Base-by-base conservation (phyloP, 2,329 filamentous ascomycete species). In the Cladosporium sp. region DNA sequence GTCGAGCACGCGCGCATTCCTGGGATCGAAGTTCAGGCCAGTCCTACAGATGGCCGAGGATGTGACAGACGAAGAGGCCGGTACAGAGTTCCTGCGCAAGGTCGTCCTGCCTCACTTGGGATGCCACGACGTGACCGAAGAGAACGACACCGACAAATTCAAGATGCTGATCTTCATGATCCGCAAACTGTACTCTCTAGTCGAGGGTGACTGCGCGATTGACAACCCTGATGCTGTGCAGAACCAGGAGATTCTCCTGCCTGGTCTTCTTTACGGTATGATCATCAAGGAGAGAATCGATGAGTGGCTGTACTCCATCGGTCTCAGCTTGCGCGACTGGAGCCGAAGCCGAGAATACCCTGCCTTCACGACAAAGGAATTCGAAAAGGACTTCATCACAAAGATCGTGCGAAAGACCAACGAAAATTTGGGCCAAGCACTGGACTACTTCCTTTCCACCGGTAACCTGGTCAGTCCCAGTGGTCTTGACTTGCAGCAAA, bases 221-320 rank as follows among this genome's bases (percentile, higher is more conserved):
- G 93, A 98, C 74, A 97, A 98, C 66, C 92, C 93, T 1, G 93
- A 98, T 79, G 89, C 93, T 9, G 86, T 96, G 14, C 91, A 95
- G 64, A 95, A 95, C 70, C 93, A 98, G 67, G 93, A 98, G 70
- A 86, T 97, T 54, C 77, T 98, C 19, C 81, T 98, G 1, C 92
- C 92, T 49, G 92, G 93, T 8, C 95, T 95, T 66, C 75, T 98
- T 10, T 98, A 95, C 67, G 89, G 89, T 52, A 92, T 93, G 83
- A 90, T 98, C 49, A 75, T 98, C 60, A 98, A 98, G 74, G 93
- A 98, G 70, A 83, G 86, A 54, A 75, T 98, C 9, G 92, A 98
- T 56, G 93, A 97, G 68, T 89, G 92, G 74, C 76, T 98, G 14
- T 77, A 79, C n/a, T 82, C 84, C 7, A 79, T 86, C 16, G 63